These are phyloP conservation scores for Pinguiococcus pyrenoidosus DNA, from an alignment of 108 stramenopile genomes.

Conservation along the genomic window DNA sequence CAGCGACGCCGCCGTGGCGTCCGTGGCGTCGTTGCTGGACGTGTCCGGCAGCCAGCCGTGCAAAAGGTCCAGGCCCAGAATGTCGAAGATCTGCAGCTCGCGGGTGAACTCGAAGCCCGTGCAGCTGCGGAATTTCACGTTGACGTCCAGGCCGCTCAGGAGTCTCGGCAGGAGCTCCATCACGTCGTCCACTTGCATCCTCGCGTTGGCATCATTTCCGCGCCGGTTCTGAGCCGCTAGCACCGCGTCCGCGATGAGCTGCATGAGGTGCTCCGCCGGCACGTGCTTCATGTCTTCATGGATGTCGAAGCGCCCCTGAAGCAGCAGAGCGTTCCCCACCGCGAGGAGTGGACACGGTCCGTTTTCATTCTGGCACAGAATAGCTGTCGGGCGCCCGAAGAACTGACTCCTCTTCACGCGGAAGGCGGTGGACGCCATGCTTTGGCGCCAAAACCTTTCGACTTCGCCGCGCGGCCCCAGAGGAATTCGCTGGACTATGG, in stretches of 20 bases:
- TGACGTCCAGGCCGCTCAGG: slow-evolving; percentile 90
- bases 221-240: too few species aligned
- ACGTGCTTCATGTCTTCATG: slow-evolving; percentile 46
- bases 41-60: slow-evolving; percentile 93
- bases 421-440: too few species aligned
- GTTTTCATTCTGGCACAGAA: slow-evolving; percentile 41
- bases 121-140: slow-evolving; percentile 66
- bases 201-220: too few species aligned
- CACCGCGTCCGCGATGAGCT: slow-evolving; percentile 28
- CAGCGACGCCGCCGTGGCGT: slow-evolving; percentile 14
- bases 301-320: slow-evolving; percentile 53
- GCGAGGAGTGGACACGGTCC: slow-evolving; percentile 93
- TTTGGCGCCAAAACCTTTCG: too few species aligned
- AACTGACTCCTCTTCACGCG: neutral
- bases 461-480: too few species aligned
- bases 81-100: slow-evolving; percentile 72
- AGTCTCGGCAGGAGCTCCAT: slow-evolving; percentile 64
- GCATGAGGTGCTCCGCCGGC: slow-evolving; percentile 21
- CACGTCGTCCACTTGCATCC: slow-evolving; percentile 60
- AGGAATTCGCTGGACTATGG: too few species aligned
- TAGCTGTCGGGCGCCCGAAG: slow-evolving; percentile 4
- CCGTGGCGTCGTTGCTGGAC: slow-evolving; percentile 37
- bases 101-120: slow-evolving; percentile 73
- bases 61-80: slow-evolving; percentile 65
- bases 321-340: slow-evolving; percentile 72